Conservation (phyloP, 306 rosid species). For the Castanospermum australe region DNA sequence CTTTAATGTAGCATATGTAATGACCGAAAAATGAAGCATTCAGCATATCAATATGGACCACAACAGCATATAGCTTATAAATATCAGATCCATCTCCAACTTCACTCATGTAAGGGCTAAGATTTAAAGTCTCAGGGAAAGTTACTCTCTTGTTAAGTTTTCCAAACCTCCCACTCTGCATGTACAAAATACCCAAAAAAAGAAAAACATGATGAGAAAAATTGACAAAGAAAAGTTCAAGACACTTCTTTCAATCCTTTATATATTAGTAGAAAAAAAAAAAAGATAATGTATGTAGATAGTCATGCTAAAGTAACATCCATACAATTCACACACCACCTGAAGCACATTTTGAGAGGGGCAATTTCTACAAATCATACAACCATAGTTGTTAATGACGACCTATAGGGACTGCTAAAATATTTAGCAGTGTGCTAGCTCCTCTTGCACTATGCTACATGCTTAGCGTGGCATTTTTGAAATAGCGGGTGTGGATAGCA, state of each 20-base stretch:
- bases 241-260: background rate
- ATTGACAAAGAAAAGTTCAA: background rate
- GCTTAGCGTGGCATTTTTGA: background rate
- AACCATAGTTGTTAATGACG: no score
- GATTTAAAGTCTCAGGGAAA: slow-evolving; percentile 75
- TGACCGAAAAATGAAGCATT: slow-evolving; percentile 89
- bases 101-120: slow-evolving; percentile 75
- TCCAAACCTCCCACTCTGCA: slow-evolving; percentile 92
- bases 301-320: background rate
- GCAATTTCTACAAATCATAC: background rate
- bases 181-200: background rate
- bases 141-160: slow-evolving; percentile 82
- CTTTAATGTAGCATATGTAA: slow-evolving; percentile 80
- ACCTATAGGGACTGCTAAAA: no score
- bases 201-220: background rate
- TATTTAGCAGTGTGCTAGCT: no score
- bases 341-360: background rate
- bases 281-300: background rate
- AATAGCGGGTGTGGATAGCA: background rate
- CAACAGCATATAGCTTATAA: slow-evolving; percentile 78
- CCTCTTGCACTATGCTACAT: no score
- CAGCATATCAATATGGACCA: slow-evolving; percentile 82
- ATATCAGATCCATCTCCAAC: slow-evolving; percentile 54
- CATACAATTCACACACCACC: background rate
- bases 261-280: background rate